These are phyloP conservation scores for Endotrypanum monterogeii DNA, from an alignment of 208 protist species.

Conservation along the genomic window DNA sequence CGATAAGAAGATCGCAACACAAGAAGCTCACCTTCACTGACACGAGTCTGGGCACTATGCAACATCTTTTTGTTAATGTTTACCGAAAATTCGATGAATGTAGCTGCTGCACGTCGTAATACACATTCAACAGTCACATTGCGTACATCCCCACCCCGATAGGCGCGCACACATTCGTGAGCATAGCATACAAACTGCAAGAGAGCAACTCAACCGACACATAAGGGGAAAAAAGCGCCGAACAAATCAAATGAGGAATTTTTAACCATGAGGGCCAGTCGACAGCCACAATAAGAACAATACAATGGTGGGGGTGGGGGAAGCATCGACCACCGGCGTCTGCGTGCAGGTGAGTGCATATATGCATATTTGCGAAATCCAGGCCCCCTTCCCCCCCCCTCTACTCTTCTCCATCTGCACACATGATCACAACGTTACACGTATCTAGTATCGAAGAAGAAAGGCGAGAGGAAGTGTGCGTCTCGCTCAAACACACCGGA, in stretches of 20 bases:
- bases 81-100: neutral
- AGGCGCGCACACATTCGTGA: conserved; percentile 3
- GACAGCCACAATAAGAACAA: neutral
- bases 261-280: neutral
- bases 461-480: conserved; percentile 11
- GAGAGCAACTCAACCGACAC: neutral
- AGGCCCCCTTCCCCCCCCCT: neutral
- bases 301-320: neutral
- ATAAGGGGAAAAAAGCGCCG: neutral
- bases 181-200: neutral
- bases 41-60: neutral
- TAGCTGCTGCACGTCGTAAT: neutral
- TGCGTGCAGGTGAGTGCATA: conserved; percentile 5
- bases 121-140: neutral
- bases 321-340: neutral
- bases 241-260: neutral
- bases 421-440: neutral
- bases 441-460: conserved; percentile 2
- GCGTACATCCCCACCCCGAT: conserved; percentile 2
- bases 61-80: neutral
- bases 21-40: neutral
- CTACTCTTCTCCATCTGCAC: neutral
- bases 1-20: neutral
- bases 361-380: neutral
- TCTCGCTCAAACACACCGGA: neutral